Evolutionary conservation across 345 rosid genomes (phyloP).

Genomic region (Brassica rapa): DNA sequence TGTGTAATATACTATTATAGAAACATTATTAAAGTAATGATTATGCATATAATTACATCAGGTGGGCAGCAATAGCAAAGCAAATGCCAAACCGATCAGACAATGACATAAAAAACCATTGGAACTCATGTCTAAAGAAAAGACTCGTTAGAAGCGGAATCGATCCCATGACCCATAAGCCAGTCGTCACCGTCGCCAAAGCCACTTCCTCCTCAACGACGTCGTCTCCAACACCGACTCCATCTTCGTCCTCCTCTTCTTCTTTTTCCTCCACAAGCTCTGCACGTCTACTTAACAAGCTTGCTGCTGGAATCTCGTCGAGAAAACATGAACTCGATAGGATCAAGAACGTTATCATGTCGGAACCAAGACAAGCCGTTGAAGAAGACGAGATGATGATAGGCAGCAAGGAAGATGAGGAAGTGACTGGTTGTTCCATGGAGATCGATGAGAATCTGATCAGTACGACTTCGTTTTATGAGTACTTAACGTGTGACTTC

Average conservation of each 20-base stretch:
- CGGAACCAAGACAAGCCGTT: constrained; percentile 24
- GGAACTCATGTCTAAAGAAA: constrained; percentile 44
- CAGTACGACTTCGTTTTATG: not conserved
- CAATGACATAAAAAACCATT: constrained; percentile 43
- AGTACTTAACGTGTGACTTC: constrained; percentile 5
- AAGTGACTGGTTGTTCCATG: constrained; percentile 23
- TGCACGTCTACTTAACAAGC: constrained; percentile 35
- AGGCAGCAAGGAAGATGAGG: not conserved
- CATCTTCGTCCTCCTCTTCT: constrained; percentile 4
- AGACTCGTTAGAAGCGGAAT: constrained; percentile 32
- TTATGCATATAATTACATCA: not conserved
- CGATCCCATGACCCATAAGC: constrained; percentile 37
- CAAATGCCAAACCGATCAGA: constrained; percentile 40
- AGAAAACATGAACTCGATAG: constrained; percentile 18
- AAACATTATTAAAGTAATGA: not conserved
- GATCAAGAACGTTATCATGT: constrained; percentile 28
- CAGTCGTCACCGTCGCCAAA: not conserved
- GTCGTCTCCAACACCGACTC: constrained; percentile 10
- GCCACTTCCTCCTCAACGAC: constrained; percentile 19
- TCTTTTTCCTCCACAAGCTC: constrained; percentile 13
- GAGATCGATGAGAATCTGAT: constrained; percentile 25
- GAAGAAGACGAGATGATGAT: constrained; percentile 7
- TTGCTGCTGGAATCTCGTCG: constrained; percentile 28
- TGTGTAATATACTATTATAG: not conserved
- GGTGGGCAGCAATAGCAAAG: constrained; percentile 46